phyloP scores from a whole-genome alignment of 2,329 filamentous ascomycete genomes.

The Tolypocladium endophyticum region DNA sequence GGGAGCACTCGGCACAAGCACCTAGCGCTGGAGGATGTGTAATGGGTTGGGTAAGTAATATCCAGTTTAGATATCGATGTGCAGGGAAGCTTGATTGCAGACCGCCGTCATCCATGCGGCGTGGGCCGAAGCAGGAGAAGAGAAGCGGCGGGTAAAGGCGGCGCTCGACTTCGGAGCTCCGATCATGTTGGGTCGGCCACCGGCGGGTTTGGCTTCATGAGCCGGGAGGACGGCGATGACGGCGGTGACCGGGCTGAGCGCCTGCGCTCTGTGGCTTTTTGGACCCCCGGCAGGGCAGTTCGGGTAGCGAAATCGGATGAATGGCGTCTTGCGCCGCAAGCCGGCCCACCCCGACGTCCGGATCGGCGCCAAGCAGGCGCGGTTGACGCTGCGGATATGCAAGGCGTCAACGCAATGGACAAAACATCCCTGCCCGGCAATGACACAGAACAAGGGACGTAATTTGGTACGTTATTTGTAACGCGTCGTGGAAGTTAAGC shows the following conservation, averaged over 20 bases:
- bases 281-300: not conserved
- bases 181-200: not conserved
- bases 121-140: not conserved
- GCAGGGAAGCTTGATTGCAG: not conserved
- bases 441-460: not conserved
- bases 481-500: not conserved
- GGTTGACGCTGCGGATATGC: not conserved
- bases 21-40: not conserved
- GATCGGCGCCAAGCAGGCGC: not conserved
- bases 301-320: not conserved
- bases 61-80: not conserved
- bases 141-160: not conserved
- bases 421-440: not conserved
- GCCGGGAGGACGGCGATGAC: not conserved
- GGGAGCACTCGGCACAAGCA: not conserved
- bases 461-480: not conserved
- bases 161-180: slow-evolving; percentile 1
- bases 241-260: not conserved
- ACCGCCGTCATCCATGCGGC: not conserved
- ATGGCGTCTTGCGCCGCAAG: not conserved
- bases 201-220: not conserved
- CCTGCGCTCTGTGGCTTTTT: not conserved
- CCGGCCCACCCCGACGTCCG: not conserved
- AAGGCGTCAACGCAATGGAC: not conserved
- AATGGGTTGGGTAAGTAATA: not conserved